Evolutionary conservation across 1,284 basidiomycete species (phyloP), one percentile per base, ranked within the genome.

Genomic region (Cutaneotrichosporon arboriforme): DNA sequence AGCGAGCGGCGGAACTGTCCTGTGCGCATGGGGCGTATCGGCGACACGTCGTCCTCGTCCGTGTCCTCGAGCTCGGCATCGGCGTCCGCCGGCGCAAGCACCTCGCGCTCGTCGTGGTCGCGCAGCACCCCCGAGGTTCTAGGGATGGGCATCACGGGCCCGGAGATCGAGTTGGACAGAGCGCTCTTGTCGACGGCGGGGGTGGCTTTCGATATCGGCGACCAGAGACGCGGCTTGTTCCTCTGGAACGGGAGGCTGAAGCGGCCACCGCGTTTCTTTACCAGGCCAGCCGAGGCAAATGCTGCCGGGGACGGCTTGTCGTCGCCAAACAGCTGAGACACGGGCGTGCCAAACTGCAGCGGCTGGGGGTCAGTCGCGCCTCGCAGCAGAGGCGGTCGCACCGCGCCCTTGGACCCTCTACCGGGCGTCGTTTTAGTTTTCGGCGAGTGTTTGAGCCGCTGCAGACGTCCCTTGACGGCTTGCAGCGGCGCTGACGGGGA

Each of bases 221-320:
- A 51, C 46, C 46, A 52, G 42, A 13, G 41, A 15, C 42, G 42
- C 4, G 37, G 35, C 39, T 54, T 54, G 8, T 31, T 15, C 41
- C 49, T 52, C 9, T 61, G 63, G 51, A 73, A 70, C 15, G 70
- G 69, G 4, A 71, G 59, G 36, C 61, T 61, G 0, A 63, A 41
- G 3, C 63, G 54, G 1, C 60, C 64, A 3, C 70, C 69, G 31
- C 64, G 65, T 55, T 76, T 76, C 62, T 74, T 74, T 36, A 72
- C 62, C 18, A 76, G 54, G 0, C 74, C 74, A 1, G 70, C 68
- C 9, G 70, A 72, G 8, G 66, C 67, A 39, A 76, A 76, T 2
- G 73, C 74, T 1, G 70, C 69, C 0, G 74, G 73, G 17, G 70
- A 72, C 3, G 74, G 74, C 43, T 63, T 67, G 52, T 70, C 63